Evolutionary conservation across 2,329 filamentous ascomycete genomes (phyloP).

Genomic region (Exophiala mesophila): DNA sequence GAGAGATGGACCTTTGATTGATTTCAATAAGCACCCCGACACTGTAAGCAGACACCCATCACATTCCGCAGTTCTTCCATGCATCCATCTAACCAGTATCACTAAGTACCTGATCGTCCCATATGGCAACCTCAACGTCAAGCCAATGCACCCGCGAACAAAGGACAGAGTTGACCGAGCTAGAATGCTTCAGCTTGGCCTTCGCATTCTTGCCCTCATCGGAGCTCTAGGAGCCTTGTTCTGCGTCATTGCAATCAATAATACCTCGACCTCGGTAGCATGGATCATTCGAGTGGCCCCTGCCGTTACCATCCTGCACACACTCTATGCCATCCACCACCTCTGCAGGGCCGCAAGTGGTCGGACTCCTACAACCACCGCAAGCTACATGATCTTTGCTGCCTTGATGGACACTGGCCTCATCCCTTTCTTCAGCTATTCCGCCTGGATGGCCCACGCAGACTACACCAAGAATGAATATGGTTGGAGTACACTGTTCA

Average conservation of each 20-base stretch:
- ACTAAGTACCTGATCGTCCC: conserved; percentile 54
- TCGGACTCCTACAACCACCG: conserved; percentile 72
- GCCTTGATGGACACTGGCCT: conserved; percentile 65
- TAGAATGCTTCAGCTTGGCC: conserved; percentile 62
- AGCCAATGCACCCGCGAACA: conserved; percentile 63
- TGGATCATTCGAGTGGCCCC: conserved; percentile 75
- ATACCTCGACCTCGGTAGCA: conserved; percentile 58
- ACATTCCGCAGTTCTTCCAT: background rate
- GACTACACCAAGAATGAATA: conserved; percentile 44
- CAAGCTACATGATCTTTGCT: conserved; percentile 85
- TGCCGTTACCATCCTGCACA: conserved; percentile 67
- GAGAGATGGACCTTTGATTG: conserved; percentile 69
- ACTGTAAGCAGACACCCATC: conserved; percentile 47
- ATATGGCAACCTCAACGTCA: conserved; percentile 57
- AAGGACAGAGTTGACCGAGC: conserved; percentile 67
- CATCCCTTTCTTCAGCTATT: conserved; percentile 60
- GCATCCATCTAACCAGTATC: no score
- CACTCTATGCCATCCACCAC: conserved; percentile 75
- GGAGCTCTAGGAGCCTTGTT: conserved; percentile 67
- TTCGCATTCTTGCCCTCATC: conserved; percentile 64
- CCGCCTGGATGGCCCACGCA: conserved; percentile 49
- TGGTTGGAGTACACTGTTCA: conserved; percentile 66
- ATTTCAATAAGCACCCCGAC: conserved; percentile 83
- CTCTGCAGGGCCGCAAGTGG: conserved; percentile 64
- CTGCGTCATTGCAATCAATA: conserved; percentile 70